Evolutionary conservation across 306 rosid genomes (phyloP).

Genomic region (Acmispon strigosus): DNA sequence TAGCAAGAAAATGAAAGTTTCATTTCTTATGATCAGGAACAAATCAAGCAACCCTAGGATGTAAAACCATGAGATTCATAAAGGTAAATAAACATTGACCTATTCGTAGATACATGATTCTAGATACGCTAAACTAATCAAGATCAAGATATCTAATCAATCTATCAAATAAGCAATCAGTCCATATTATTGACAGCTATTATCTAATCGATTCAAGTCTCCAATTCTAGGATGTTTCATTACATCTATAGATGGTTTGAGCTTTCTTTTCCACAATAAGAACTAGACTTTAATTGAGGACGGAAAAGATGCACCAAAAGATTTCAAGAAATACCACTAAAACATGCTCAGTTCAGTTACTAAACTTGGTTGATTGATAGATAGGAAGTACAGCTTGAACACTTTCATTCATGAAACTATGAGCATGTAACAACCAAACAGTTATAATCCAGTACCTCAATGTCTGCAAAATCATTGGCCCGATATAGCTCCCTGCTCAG

Average conservation of each 20-base stretch:
- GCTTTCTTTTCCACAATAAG: background rate
- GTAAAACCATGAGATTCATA: background rate
- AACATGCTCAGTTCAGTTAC: background rate
- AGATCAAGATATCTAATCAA: background rate
- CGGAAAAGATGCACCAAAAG: background rate
- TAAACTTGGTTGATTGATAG: background rate
- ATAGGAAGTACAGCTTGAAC: background rate
- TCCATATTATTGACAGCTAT: background rate
- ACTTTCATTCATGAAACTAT: background rate
- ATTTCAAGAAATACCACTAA: background rate
- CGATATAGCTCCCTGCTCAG: conserved; percentile 81
- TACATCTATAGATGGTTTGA: background rate
- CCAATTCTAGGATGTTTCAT: background rate
- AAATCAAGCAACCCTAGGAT: background rate
- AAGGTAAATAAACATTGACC: background rate
- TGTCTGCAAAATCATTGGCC: conserved; percentile 72
- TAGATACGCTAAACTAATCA: background rate
- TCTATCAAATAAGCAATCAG: background rate
- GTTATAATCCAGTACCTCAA: conserved; percentile 51
- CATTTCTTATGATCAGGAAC: background rate
- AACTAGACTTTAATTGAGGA: background rate
- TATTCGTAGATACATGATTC: background rate
- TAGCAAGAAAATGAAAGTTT: background rate
- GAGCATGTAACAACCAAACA: background rate
- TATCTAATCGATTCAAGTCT: conserved; percentile 3